A percentile compares a stretch with the other conserved stretches of the same genome.
Evolutionary conservation across 2,329 filamentous ascomycete genomes (phyloP).

Genomic region (Ophiostoma ulmi): DNA sequence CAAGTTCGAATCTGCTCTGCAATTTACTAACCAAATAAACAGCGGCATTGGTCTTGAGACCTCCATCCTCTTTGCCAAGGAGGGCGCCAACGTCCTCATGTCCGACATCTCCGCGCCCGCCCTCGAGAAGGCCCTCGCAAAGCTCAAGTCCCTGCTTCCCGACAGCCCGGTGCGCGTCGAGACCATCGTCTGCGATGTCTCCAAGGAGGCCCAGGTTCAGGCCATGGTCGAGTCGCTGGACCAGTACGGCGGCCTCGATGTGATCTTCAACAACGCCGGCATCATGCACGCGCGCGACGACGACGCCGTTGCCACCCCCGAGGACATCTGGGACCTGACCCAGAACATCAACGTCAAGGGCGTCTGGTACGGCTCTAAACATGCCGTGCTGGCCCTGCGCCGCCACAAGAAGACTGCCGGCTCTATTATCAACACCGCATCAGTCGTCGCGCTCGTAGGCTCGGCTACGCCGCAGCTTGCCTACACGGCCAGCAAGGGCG

Average conservation of each 20-base stretch:
- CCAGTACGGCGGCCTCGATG: constrained; percentile 78
- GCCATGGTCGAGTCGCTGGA: constrained; percentile 70
- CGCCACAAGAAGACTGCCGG: constrained; percentile 72
- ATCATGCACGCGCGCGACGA: constrained; percentile 88
- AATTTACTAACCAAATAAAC: constrained; percentile 10
- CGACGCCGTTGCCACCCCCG: constrained; percentile 76
- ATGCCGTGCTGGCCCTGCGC: constrained; percentile 76
- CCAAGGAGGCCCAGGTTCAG: constrained; percentile 74
- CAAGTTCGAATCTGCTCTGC: too few relatives aligned
- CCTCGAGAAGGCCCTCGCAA: constrained; percentile 69
- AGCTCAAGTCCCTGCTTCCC: constrained; percentile 68
- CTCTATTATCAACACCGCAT: constrained; percentile 89
- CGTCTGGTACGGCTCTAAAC: constrained; percentile 95
- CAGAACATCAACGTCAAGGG: constrained; percentile 96
- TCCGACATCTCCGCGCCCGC: constrained; percentile 76
- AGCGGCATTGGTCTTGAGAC: constrained; percentile 94
- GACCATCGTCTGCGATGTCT: constrained; percentile 67
- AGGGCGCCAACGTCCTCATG: constrained; percentile 82
- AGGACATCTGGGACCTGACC: constrained; percentile 90
- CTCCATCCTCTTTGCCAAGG: constrained; percentile 78
- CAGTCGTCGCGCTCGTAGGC: constrained; percentile 80
- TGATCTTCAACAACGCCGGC: constrained; percentile 96
- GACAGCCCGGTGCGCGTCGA: constrained; percentile 52
- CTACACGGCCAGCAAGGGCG: constrained; percentile 91
- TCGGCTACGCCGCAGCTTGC: constrained; percentile 84